Evolutionary conservation across 2,329 filamentous ascomycete genomes (phyloP).

Genomic region (Aureobasidium lini): DNA sequence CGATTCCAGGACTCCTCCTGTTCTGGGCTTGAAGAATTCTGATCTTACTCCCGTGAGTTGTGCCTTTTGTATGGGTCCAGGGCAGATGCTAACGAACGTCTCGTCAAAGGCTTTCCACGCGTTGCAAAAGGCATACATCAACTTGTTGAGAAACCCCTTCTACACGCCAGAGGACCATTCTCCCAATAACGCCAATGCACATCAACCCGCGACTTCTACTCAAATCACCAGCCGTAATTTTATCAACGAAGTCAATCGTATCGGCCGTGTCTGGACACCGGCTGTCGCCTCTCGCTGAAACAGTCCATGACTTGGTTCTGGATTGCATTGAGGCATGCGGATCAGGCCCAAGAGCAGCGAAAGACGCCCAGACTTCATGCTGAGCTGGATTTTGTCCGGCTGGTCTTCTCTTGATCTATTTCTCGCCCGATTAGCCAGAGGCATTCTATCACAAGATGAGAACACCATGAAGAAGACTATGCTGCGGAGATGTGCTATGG

Average conservation of each 20-base stretch:
- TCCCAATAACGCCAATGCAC: conserved; percentile 45
- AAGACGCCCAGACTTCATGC: too few species aligned
- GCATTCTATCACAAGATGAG: too few species aligned
- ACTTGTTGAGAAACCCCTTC: conserved; percentile 87
- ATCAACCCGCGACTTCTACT: conserved; percentile 40
- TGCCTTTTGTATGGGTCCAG: too few species aligned
- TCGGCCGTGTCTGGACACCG: conserved; percentile 78
- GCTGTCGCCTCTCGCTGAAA: conserved; percentile 41
- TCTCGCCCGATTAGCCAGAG: too few species aligned
- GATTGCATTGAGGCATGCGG: too few species aligned
- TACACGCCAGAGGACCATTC: conserved; percentile 81
- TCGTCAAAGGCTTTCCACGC: conserved; percentile 66
- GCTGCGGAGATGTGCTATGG: too few species aligned
- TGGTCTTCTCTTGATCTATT: too few species aligned
- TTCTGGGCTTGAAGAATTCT: conserved; percentile 68
- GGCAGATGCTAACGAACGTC: neutral
- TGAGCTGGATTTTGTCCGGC: too few species aligned
- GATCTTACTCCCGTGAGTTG: conserved; percentile 69
- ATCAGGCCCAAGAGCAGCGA: too few species aligned
- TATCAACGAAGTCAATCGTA: conserved; percentile 70
- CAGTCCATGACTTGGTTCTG: too few species aligned
- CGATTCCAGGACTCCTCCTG: conserved; percentile 29
- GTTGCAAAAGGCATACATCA: conserved; percentile 86
- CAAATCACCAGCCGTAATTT: conserved; percentile 79
- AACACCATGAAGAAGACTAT: too few species aligned